Percentiles rank a stretch among this genome's conserved stretches.
Evolutionary conservation across 805 yeast species (phyloP).

Genomic region (Saccharomyces mikatae): DNA sequence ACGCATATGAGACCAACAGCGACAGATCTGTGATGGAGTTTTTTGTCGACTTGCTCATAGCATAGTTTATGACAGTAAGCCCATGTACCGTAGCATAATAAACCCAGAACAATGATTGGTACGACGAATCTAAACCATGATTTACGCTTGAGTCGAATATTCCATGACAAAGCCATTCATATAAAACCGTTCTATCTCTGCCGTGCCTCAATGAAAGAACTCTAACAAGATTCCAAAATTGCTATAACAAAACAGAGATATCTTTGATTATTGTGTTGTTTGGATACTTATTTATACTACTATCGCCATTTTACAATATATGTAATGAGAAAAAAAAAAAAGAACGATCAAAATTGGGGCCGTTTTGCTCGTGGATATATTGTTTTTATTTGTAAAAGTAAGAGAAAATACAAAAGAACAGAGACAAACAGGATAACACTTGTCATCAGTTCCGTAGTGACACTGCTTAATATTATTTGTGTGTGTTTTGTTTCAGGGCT

Average conservation of each 20-base stretch:
- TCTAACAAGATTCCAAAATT: background rate
- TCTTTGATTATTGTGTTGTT: background rate
- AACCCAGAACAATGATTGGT: conserved; percentile 27
- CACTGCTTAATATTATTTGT: background rate
- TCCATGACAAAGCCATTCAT: background rate
- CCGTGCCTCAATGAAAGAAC: background rate
- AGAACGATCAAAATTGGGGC: background rate
- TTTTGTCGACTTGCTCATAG: conserved; percentile 23
- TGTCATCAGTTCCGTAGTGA: background rate
- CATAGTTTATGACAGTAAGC: conserved; percentile 39
- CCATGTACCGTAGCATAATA: conserved; percentile 37
- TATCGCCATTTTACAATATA: background rate
- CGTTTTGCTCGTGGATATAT: background rate
- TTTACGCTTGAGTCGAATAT: background rate
- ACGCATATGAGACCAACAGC: conserved; percentile 19
- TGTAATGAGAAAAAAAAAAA: background rate
- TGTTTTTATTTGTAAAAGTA: background rate
- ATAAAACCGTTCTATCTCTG: background rate
- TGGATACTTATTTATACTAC: background rate
- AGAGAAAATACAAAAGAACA: background rate
- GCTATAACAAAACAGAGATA: background rate
- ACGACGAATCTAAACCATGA: conserved; percentile 9
- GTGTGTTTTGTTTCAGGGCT: background rate
- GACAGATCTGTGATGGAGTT: conserved; percentile 8
- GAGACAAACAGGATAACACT: background rate